phyloP scores from a whole-genome alignment of 805 yeast genomes.

The Lipomyces lipofer region DNA sequence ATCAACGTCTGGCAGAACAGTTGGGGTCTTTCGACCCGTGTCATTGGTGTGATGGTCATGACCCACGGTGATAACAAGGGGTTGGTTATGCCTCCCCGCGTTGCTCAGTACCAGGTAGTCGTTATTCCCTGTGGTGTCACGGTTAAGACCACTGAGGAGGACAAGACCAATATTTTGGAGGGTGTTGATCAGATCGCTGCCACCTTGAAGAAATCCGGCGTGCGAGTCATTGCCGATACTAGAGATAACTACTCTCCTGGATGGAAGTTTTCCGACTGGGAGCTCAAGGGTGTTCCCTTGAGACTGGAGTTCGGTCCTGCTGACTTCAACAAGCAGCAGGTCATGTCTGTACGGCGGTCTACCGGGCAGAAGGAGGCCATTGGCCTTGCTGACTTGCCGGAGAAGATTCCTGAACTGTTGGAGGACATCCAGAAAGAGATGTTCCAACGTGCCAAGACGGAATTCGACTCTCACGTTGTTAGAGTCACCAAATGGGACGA shows the following conservation, averaged over 20 bases:
- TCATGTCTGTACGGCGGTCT: constrained; percentile 90
- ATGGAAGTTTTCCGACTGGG: constrained; percentile 98
- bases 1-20: constrained; percentile 93
- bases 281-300: constrained; percentile 91
- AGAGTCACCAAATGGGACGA: constrained; percentile 83
- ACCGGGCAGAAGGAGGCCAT: constrained; percentile 73
- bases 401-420: constrained; percentile 69
- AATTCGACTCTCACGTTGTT: constrained; percentile 81
- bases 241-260: constrained; percentile 96
- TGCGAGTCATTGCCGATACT: constrained; percentile 82
- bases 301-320: constrained; percentile 96
- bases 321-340: constrained; percentile 78
- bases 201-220: constrained; percentile 57
- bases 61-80: constrained; percentile 98
- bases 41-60: constrained; percentile 99
- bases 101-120: constrained; percentile 87
- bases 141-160: constrained; percentile 75
- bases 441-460: constrained; percentile 74
- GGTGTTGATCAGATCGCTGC: constrained; percentile 72
- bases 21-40: constrained; percentile 99
- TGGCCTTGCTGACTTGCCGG: constrained; percentile 62
- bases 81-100: constrained; percentile 95
- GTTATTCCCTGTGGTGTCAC: constrained; percentile 95
- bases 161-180: constrained; percentile 64
- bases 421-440: constrained; percentile 79